A percentile compares a stretch with the other conserved stretches of the same genome.
Evolutionary conservation across 805 yeast species (phyloP).

Genomic region (Candida sakaeoensis): DNA sequence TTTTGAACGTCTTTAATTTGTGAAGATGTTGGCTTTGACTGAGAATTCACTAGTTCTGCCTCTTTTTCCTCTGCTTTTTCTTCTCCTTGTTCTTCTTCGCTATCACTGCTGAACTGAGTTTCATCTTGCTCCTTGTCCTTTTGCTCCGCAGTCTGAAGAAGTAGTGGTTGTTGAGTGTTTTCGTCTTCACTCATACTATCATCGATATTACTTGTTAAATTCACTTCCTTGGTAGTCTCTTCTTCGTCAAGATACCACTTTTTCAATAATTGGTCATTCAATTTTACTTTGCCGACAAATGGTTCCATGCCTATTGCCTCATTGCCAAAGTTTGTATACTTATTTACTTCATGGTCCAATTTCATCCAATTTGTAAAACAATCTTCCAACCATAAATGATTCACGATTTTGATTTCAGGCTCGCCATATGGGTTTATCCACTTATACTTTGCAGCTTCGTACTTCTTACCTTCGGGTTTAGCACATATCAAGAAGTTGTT

Average conservation of each 20-base stretch:
- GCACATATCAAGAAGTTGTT: conserved; percentile 76
- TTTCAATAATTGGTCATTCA: conserved; percentile 39
- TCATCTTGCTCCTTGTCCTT: conserved; percentile 1
- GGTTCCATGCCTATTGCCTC: conserved; percentile 37
- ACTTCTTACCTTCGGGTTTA: conserved; percentile 67
- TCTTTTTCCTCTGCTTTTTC: neutral
- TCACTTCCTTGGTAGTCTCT: conserved; percentile 5
- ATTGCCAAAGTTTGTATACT: conserved; percentile 47
- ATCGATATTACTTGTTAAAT: conserved; percentile 20
- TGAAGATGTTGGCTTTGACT: conserved; percentile 5
- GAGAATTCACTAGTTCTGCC: neutral
- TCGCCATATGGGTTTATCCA: conserved; percentile 46
- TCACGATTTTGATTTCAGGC: conserved; percentile 50
- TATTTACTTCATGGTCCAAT: conserved; percentile 39
- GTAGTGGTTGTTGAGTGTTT: conserved; percentile 9
- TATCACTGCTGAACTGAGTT: conserved; percentile 6
- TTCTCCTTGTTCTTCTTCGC: conserved; percentile 3
- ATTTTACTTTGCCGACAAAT: conserved; percentile 50
- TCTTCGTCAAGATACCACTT: conserved; percentile 25
- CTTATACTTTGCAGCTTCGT: conserved; percentile 56
- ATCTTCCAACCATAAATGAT: conserved; percentile 88
- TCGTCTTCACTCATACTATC: conserved; percentile 27
- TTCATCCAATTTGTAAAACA: conserved; percentile 57
- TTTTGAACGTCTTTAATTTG: conserved; percentile 4
- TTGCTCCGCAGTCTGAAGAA: neutral